Evolutionary conservation across 1,284 basidiomycete genomes (phyloP), one percentile per base, ranked within the genome.

Genomic region (Fomitiporia mediterranea): DNA sequence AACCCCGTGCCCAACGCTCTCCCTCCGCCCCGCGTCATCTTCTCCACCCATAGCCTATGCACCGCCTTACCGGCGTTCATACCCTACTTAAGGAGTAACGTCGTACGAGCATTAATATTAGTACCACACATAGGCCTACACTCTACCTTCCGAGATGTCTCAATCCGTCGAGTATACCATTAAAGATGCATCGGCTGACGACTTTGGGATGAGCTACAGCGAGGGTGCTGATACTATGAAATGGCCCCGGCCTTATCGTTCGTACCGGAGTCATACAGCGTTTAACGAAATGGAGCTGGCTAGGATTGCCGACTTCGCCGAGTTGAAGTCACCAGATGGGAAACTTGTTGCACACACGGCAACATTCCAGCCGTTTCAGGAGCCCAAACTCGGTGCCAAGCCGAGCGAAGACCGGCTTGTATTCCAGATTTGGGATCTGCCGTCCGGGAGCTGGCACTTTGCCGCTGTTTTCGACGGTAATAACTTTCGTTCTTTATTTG

Each of bases 381-480:
- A 27, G 21, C 59, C 51, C 13, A 57, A 50, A 21, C 53, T 34
- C 13, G 51, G 55, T 34, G 49, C 50, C 21, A 51, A 58, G 38
- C 48, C 48, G 15, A 61, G 53, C 30, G 48, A 58, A 11, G 62
- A 63, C 63, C 76, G 84, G 51, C 81, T 82, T 61, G 74, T 81
- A 28, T 75, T 84, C 54, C 78, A 78, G 15, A 72, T 79, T 63
- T 72, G 87, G 60, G 69, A 80, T 37, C 69, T 87, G 48, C 71
- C 74, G 52, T 83, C 81, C 4, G 74, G 71, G 34, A 70, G 70
- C 48, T 87, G 84, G 84, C 75, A 74, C 7, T 75, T 87, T 60
- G 81, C 81, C 0, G 83, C 81, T 38, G 81, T 87, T 32, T 87
- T 87, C 63, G 84, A 87, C 66, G 84, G 84, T 85, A 32, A 32